Evolutionary conservation across 352 stramenopile genomes (phyloP).

Genomic region (Phytophthora podocarpi): DNA sequence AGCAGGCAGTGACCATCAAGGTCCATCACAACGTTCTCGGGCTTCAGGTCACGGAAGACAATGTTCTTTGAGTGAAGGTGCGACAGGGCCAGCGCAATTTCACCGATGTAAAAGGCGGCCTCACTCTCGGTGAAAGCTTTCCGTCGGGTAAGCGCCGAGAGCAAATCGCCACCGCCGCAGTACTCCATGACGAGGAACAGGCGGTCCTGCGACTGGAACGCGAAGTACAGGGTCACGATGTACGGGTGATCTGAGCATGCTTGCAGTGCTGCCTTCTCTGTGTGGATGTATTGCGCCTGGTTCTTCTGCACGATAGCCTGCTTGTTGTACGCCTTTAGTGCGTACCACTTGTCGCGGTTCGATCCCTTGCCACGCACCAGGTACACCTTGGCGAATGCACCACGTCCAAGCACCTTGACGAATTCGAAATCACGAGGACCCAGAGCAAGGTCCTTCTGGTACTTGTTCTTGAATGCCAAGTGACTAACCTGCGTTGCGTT

Average conservation of each 20-base stretch:
- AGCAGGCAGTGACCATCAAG: constrained; percentile 81
- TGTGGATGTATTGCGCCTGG: constrained; percentile 88
- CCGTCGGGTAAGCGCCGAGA: constrained; percentile 75
- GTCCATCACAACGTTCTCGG: constrained; percentile 89
- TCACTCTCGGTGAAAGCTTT: constrained; percentile 84
- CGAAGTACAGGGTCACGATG: constrained; percentile 86
- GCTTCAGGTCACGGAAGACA: constrained; percentile 88
- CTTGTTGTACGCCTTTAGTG: constrained; percentile 90
- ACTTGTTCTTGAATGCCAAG: constrained; percentile 91
- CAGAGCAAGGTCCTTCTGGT: constrained; percentile 83
- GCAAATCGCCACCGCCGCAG: constrained; percentile 78
- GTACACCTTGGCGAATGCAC: constrained; percentile 88
- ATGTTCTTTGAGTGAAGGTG: constrained; percentile 90
- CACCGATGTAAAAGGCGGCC: constrained; percentile 85
- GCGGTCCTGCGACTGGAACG: constrained; percentile 85
- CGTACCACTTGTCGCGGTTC: constrained; percentile 89
- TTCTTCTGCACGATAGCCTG: constrained; percentile 90
- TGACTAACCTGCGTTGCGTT: constrained; percentile 82
- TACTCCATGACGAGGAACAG: constrained; percentile 90
- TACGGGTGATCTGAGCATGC: constrained; percentile 87
- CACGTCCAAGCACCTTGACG: constrained; percentile 82
- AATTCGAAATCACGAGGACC: constrained; percentile 88
- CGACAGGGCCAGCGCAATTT: constrained; percentile 81
- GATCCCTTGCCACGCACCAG: constrained; percentile 82
- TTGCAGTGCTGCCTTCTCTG: constrained; percentile 82